Percentiles rank a stretch among this genome's conserved stretches.
These are phyloP conservation scores for Lyophyllum decastes DNA, from an alignment of 768 basidiomycete genomes.

Conservation along the genomic window DNA sequence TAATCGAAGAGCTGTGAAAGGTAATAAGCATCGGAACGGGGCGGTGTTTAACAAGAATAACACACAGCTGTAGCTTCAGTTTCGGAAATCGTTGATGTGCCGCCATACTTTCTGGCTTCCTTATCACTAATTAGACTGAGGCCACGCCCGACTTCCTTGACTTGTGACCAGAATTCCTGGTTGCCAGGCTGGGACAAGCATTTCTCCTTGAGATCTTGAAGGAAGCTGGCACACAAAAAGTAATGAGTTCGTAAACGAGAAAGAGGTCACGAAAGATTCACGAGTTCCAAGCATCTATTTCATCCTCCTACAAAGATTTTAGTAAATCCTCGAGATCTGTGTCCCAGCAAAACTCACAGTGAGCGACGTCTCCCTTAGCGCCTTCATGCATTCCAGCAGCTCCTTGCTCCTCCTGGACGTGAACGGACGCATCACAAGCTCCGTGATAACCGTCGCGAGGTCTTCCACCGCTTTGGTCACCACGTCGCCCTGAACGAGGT, in stretches of 20 bases:
- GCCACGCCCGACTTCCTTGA: conserved; percentile 48
- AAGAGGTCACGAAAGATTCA: conserved; percentile 29
- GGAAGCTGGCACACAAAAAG: conserved; percentile 46
- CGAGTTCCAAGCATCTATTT: conserved; percentile 83
- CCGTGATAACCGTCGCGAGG: conserved; percentile 66
- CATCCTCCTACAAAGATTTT: conserved; percentile 60
- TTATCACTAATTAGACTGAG: conserved; percentile 63
- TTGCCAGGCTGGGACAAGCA: conserved; percentile 63
- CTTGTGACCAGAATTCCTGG: conserved; percentile 62
- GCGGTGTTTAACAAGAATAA: not conserved
- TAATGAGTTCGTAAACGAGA: not conserved
- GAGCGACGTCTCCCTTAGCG: conserved; percentile 65
- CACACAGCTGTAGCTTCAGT: conserved; percentile 55
- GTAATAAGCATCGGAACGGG: not conserved
- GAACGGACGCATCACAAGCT: conserved; percentile 74
- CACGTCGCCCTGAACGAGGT: conserved; percentile 72
- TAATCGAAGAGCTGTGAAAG: not conserved
- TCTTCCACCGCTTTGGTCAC: conserved; percentile 88
- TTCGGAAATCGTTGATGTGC: conserved; percentile 57
- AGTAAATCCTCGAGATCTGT: not conserved
- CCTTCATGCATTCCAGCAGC: conserved; percentile 72
- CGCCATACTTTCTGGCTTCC: conserved; percentile 65
- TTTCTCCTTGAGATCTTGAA: conserved; percentile 55
- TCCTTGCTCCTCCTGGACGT: conserved; percentile 64
- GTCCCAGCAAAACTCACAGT: conserved; percentile 40